phyloP scores from a whole-genome alignment of 2,329 filamentous ascomycete genomes.

The Sporothrix luriei region DNA sequence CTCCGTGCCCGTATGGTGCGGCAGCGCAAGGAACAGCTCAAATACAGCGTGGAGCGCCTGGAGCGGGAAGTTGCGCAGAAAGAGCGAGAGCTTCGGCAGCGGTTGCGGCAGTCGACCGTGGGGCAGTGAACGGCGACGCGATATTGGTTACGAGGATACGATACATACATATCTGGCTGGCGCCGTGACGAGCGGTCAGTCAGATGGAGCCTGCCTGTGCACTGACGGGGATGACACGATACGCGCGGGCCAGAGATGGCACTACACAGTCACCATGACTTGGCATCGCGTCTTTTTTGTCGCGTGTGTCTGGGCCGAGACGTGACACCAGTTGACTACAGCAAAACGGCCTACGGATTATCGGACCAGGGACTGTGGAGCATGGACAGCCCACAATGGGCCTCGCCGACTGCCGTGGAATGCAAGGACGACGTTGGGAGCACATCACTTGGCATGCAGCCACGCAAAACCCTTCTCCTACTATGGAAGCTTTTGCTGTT shows the following conservation, averaged over 20 bases:
- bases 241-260: too few species aligned
- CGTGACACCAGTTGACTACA: too few species aligned
- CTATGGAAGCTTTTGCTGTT: too few species aligned
- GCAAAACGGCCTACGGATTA: too few species aligned
- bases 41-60: constrained; percentile 82
- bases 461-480: too few species aligned
- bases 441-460: neutral
- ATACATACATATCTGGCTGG: neutral
- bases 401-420: neutral
- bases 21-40: constrained; percentile 81
- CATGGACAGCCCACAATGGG: neutral
- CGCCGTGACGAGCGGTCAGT: neutral
- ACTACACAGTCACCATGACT: too few species aligned
- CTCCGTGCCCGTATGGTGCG: constrained; percentile 63
- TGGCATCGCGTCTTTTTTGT: too few species aligned
- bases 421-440: neutral
- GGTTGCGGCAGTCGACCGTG: constrained; percentile 41
- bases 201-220: neutral
- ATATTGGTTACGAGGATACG: neutral
- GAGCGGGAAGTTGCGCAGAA: constrained; percentile 84
- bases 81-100: constrained; percentile 60
- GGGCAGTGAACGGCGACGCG: constrained; percentile 2
- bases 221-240: neutral
- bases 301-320: too few species aligned
- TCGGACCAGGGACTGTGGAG: too few species aligned